phyloP scores from a whole-genome alignment of 441 rosid genomes.

The Bocquillonia castaneifolia region DNA sequence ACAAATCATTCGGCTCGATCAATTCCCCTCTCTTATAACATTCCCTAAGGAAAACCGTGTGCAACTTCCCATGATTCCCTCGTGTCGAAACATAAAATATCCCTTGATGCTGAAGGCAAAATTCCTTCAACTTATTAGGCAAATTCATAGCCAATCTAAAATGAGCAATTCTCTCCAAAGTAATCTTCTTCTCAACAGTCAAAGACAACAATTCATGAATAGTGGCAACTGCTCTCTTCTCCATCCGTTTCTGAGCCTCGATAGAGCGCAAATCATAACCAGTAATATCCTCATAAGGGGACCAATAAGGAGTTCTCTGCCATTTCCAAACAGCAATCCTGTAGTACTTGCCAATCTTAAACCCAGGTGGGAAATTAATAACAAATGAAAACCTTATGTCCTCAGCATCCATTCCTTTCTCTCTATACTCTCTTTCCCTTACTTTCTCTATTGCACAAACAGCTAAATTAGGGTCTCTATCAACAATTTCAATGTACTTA shows the following conservation, averaged over 20 bases:
- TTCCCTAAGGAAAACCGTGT: slow-evolving; percentile 78
- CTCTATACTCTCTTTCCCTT: slow-evolving; percentile 79
- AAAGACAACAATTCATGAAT: slow-evolving; percentile 74
- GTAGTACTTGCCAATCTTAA: slow-evolving; percentile 85
- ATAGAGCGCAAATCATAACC: slow-evolving; percentile 81
- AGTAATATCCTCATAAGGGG: slow-evolving; percentile 77
- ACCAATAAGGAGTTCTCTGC: slow-evolving; percentile 93
- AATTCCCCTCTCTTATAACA: slow-evolving; percentile 70
- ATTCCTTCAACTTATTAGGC: slow-evolving; percentile 80
- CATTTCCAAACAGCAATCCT: slow-evolving; percentile 91
- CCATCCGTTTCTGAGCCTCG: slow-evolving; percentile 86
- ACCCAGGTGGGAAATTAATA: slow-evolving; percentile 81
- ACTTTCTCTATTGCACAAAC: slow-evolving; percentile 66
- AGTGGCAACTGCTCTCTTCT: slow-evolving; percentile 85
- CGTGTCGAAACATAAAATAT: slow-evolving; percentile 83
- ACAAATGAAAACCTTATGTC: slow-evolving; percentile 75
- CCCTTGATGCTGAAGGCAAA: slow-evolving; percentile 82
- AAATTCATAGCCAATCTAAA: slow-evolving; percentile 68
- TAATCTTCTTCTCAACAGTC: slow-evolving; percentile 82
- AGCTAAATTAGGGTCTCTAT: slow-evolving; percentile 46
- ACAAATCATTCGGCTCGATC: slow-evolving; percentile 70
- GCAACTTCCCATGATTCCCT: slow-evolving; percentile 92
- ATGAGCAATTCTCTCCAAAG: slow-evolving; percentile 84
- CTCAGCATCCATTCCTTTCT: slow-evolving; percentile 70
- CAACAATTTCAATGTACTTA: slow-evolving; percentile 79